phyloP scores from a whole-genome alignment of 306 rosid species.

The Glycyrrhiza uralensis region DNA sequence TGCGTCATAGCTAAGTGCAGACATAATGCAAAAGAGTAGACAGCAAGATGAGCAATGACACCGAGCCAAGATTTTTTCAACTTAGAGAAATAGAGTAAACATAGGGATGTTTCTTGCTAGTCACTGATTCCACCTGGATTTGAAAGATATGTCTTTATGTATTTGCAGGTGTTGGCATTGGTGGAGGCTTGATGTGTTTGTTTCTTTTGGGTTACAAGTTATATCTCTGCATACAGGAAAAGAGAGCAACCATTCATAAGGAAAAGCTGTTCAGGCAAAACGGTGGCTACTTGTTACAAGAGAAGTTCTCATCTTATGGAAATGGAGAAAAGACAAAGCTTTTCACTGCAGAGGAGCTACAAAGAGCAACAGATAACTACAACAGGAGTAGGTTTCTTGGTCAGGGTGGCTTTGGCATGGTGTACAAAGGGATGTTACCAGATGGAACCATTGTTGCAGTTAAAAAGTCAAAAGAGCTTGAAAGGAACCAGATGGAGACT shows the following conservation, averaged over 20 bases:
- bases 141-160: not conserved
- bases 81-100: not conserved
- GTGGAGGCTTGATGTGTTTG: slow-evolving; percentile 31
- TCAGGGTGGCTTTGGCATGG: slow-evolving; percentile 36
- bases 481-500: slow-evolving; percentile 31
- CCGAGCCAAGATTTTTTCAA: not conserved
- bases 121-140: not conserved
- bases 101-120: not conserved
- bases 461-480: slow-evolving; percentile 39
- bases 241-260: slow-evolving; percentile 11
- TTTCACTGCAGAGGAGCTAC: slow-evolving; percentile 46
- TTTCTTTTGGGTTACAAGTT: slow-evolving; percentile 34
- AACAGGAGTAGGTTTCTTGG: slow-evolving; percentile 38
- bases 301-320: slow-evolving; percentile 34
- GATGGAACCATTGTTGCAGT: slow-evolving; percentile 46
- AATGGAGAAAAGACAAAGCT: slow-evolving; percentile 37
- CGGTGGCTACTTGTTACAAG: slow-evolving; percentile 50
- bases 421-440: slow-evolving; percentile 41
- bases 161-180: slow-evolving; percentile 44
- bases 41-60: not conserved
- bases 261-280: slow-evolving; percentile 51
- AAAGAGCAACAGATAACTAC: slow-evolving; percentile 43
- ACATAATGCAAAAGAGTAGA: not conserved
- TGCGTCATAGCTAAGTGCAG: not conserved
- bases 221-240: slow-evolving; percentile 24